A percentile compares a stretch with the other conserved stretches of the same genome.
phyloP scores from a whole-genome alignment of 768 basidiomycete genomes.

The Botryobasidium botryosum region DNA sequence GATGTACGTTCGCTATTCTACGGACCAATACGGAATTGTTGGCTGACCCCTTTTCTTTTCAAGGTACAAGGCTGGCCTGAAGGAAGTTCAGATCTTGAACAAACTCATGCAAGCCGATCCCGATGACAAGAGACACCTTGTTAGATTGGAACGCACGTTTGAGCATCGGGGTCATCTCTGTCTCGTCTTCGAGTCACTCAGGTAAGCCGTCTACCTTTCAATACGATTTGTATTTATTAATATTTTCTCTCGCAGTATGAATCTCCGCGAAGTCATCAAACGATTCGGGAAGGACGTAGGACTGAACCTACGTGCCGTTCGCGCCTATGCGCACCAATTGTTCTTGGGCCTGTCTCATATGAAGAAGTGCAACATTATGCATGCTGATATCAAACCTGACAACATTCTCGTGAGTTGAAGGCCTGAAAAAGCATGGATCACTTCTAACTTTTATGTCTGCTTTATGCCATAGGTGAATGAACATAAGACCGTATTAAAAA shows the following conservation, averaged over 20 bases:
- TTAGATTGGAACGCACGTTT: conserved; percentile 85
- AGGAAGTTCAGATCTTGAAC: conserved; percentile 78
- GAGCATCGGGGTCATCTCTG: conserved; percentile 96
- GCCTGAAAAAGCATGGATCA: too few relatives aligned
- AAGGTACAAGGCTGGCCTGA: conserved; percentile 90
- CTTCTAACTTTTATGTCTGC: too few relatives aligned
- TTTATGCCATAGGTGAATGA: conserved; percentile 63
- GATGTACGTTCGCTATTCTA: conserved; percentile 42
- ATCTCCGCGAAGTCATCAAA: conserved; percentile 93
- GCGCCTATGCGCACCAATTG: conserved; percentile 95
- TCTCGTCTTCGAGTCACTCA: conserved; percentile 85
- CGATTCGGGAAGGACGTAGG: conserved; percentile 97
- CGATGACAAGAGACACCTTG: conserved; percentile 91
- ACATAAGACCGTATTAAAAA: conserved; percentile 78
- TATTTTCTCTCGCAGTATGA: conserved; percentile 47
- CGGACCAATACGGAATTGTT: neutral
- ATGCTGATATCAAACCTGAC: conserved; percentile 97
- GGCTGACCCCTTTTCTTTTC: conserved; percentile 1
- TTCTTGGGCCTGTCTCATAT: conserved; percentile 75
- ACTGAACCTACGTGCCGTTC: conserved; percentile 88
- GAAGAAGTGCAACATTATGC: conserved; percentile 84
- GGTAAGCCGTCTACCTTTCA: conserved; percentile 30
- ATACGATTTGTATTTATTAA: neutral
- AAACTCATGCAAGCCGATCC: conserved; percentile 81
- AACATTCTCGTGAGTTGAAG: conserved; percentile 81